Percentiles rank a stretch among this genome's conserved stretches.
These are phyloP conservation scores for Cercis canadensis DNA, from an alignment of 306 rosid genomes.

Conservation along the genomic window DNA sequence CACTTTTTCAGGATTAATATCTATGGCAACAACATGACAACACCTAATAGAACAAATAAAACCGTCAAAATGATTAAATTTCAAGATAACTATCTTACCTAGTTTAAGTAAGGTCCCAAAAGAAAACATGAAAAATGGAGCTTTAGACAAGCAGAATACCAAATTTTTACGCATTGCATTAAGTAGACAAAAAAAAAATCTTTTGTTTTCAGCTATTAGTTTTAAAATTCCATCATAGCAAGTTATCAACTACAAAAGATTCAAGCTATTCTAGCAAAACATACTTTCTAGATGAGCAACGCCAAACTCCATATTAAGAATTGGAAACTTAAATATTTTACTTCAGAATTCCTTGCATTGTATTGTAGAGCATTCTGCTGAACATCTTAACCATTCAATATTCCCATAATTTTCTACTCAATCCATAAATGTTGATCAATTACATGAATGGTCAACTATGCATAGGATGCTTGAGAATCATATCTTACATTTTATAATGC, in stretches of 20 bases:
- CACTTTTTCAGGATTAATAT: conserved; percentile 43
- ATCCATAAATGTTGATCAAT: not conserved
- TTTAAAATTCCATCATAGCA: too few species aligned
- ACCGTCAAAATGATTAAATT: conserved; percentile 10
- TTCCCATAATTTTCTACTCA: not conserved
- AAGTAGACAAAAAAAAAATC: too few species aligned
- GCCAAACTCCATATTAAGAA: not conserved
- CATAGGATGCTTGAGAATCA: not conserved
- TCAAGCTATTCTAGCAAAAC: not conserved
- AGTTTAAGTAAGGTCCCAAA: not conserved
- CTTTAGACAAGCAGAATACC: not conserved
- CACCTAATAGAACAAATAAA: conserved; percentile 34
- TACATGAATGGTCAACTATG: not conserved
- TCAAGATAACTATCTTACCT: not conserved
- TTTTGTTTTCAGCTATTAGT: not conserved
- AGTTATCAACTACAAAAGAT: not conserved
- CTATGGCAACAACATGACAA: conserved; percentile 45
- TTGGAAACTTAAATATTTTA: not conserved
- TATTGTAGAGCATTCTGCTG: not conserved
- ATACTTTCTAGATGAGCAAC: not conserved
- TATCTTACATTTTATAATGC: not conserved
- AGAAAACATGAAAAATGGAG: not conserved
- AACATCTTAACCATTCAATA: not conserved
- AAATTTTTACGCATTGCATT: not conserved
- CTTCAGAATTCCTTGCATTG: not conserved